A percentile compares a stretch with the other conserved stretches of the same genome.
phyloP scores from a whole-genome alignment of 345 rosid genomes.

The Eucalyptus cloeziana region DNA sequence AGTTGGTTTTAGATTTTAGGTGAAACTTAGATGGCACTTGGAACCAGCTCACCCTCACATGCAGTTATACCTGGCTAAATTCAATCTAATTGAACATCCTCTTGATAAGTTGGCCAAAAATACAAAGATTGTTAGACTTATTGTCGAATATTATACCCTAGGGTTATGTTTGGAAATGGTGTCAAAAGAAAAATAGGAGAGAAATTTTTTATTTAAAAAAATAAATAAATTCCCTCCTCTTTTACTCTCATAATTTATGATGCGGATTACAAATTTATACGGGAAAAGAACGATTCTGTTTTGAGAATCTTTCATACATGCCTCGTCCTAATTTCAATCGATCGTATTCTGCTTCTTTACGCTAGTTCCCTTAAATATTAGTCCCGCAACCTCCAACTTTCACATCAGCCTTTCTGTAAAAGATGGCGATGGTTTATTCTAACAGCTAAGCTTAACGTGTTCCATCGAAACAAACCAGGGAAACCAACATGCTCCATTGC shows the following conservation, averaged over 20 bases:
- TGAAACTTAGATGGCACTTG: too few relatives aligned
- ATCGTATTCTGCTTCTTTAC: background rate
- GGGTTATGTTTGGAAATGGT: background rate
- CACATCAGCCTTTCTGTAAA: background rate
- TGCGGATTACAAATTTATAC: background rate
- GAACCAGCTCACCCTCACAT: too few relatives aligned
- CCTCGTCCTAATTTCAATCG: background rate
- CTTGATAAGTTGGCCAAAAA: background rate
- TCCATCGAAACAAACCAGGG: background rate
- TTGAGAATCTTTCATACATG: background rate
- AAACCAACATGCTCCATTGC: background rate
- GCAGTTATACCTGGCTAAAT: accelerated
- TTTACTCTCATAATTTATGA: background rate
- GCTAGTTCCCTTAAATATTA: background rate
- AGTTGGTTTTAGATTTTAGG: accelerated
- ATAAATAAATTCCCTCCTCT: background rate
- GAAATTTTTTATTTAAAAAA: background rate
- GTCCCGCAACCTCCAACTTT: background rate
- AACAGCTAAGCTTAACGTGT: background rate
- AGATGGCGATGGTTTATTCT: background rate
- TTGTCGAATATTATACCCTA: background rate
- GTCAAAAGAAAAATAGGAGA: background rate
- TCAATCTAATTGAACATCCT: background rate
- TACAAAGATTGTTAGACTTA: background rate
- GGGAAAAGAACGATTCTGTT: background rate